phyloP scores from a whole-genome alignment of 177 flowering plant species.

The Vitis hybrid region DNA sequence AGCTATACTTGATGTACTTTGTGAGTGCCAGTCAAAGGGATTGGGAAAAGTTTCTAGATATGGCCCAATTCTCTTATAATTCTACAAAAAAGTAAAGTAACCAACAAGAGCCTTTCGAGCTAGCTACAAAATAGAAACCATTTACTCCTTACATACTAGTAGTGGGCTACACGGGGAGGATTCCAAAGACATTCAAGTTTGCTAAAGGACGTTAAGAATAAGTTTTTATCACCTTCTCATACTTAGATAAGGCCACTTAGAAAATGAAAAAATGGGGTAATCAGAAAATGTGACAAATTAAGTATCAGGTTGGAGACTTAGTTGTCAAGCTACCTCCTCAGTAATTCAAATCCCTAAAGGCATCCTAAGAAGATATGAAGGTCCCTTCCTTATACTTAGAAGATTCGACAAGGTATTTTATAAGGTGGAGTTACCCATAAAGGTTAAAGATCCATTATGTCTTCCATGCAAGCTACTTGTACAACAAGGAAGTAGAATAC shows the following conservation, averaged over 20 bases:
- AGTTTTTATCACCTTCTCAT: background rate
- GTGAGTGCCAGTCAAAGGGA: background rate
- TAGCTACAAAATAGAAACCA: constrained; percentile 1
- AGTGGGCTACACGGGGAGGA: background rate
- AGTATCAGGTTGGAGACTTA: constrained; percentile 3
- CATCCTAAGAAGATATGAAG: background rate
- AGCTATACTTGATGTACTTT: constrained; percentile 9
- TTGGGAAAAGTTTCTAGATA: constrained; percentile 2
- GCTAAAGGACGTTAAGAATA: background rate
- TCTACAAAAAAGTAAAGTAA: too few relatives aligned
- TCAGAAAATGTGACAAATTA: background rate
- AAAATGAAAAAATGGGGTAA: constrained; percentile 14
- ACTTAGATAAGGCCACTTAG: background rate
- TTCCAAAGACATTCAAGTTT: background rate
- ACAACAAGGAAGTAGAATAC: too few relatives aligned
- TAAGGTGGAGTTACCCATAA: background rate
- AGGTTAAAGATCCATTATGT: background rate
- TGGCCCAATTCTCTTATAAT: too few relatives aligned
- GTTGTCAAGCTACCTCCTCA: background rate
- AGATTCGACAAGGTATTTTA: background rate
- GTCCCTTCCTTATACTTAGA: constrained; percentile 1
- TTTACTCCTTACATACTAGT: background rate
- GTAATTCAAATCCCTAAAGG: background rate
- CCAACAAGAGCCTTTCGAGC: too few relatives aligned
- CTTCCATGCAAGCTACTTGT: background rate